Percentiles rank a stretch among this genome's conserved stretches.
phyloP scores from a whole-genome alignment of 768 basidiomycete species.

The Hericium coralloides region DNA sequence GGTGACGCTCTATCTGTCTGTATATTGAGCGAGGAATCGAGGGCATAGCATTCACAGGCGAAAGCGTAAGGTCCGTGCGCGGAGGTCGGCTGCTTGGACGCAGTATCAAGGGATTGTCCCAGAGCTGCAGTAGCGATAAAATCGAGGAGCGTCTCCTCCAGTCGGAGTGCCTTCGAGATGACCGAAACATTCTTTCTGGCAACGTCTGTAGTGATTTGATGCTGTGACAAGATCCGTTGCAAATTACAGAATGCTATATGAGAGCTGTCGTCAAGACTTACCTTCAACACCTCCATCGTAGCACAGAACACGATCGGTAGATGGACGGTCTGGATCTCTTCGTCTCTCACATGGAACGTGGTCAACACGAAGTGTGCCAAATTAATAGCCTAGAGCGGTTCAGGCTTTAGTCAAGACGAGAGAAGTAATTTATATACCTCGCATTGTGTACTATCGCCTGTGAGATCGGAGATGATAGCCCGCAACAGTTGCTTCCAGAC shows the following conservation, averaged over 20 bases:
- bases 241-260: not conserved
- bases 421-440: constrained; percentile 35
- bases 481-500: constrained; percentile 75
- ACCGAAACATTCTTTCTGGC: not conserved
- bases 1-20: constrained; percentile 15
- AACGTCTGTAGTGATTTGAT: not conserved
- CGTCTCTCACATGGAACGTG: constrained; percentile 73
- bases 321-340: constrained; percentile 76
- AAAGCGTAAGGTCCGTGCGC: constrained; percentile 5
- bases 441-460: constrained; percentile 28
- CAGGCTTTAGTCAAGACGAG: not conserved
- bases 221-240: not conserved
- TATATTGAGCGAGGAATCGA: constrained; percentile 16
- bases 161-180: constrained; percentile 5
- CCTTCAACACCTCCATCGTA: constrained; percentile 55
- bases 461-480: constrained; percentile 47
- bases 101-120: not conserved
- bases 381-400: constrained; percentile 42
- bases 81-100: not conserved
- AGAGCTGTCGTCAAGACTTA: constrained; percentile 24
- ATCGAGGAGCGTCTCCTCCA: not conserved
- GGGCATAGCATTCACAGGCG: constrained; percentile 42
- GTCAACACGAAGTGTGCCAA: constrained; percentile 67
- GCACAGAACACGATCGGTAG: constrained; percentile 71
- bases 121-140: not conserved